Base-by-base conservation (phyloP, 495 filamentous ascomycete genomes). In the Xanthoparmelia taractica region DNA sequence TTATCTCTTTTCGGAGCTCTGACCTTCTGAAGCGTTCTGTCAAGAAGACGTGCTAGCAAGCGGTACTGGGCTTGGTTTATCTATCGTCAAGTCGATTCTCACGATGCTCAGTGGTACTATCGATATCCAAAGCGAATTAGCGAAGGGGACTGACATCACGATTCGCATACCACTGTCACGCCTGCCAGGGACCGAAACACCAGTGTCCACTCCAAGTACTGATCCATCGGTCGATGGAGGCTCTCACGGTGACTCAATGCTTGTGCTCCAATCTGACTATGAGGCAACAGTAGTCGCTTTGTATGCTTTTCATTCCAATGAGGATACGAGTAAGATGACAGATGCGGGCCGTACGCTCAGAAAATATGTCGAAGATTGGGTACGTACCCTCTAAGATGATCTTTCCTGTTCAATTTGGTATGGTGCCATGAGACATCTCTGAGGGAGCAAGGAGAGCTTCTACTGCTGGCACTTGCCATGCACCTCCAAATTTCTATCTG, bases 61-160 rank as follows among this genome's bases (percentile, higher is more conserved):
- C 18, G 82, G 82, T 0, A 83, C 81, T 1, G 82, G 82, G 0
- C 67, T 81, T 18, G 79, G 79, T 3, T 63, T 84, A 25, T 80
- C 78, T 12, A 84, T 84, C 55, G 80, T 83, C 18, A 77, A 76
- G n/a, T 81, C 78, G 58, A 74, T 85, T 34, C 77, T 84, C 23
- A 77, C 78, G 36, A 75, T 78, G 36, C 65, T 85, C n/a, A 76
- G 76, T 63, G 82, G 82, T 23, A 74, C 73, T 29, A 80, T 85
- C 63, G 76, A 78, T 31, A 72, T 84, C 38, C 75, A 78, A 63
- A 83, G 80, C 64, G 72, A 78, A 25, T 70, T 75, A 8, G 78
- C 76, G 0, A 73, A 76, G 31, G 82, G 82, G 23, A 84, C 82
- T 10, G 74, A 75, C 31, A 79, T 85, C 6, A 78, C 73, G 23